Evolutionary conservation across 805 yeast genomes (phyloP), one percentile per base, ranked within the genome.

Genomic region (Wickerhamomyces strasburgensis): DNA sequence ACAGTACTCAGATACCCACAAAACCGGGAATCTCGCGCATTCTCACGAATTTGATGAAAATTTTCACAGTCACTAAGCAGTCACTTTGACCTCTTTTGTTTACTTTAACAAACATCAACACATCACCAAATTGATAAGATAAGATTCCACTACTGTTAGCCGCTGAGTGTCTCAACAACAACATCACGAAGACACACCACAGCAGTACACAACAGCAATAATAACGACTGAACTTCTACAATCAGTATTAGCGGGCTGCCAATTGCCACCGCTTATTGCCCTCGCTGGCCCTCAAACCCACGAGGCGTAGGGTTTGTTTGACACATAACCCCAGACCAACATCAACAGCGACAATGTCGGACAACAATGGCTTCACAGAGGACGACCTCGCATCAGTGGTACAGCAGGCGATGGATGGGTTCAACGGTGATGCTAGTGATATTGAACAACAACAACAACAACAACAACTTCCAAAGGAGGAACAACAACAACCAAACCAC

Each of bases 351-450:
- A 26, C 18, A 29, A 39, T 24, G 35, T 24, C 29, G 37, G 34
- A 7, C n/a, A 30, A 27, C 6, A 18, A 29, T 13, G 38, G 16
- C 25, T 39, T 44, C 40, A 38, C 37, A 13, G 67, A 59, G 28
- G 58, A 49, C 19, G 67, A 62, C 42, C 41, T 65, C 19, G 68
- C 61, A 15, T 58, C 62, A 15, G 65, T 61, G 14, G 70, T 64
- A 4, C 62, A 65, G 14, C 62, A 56, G 43, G 71, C 71, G 3
- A 63, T 65, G 57, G 43, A 43, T 6, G 49, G 56, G 7, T 34
- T 51, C 6, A 46, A 39, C 8, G 40, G 39, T 13, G 44, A 40
- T 17, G 29, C 36, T 13, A 17, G 27, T 16, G 32, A 19, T 29
- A 26, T 14, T n/a, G 31, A 31, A 31, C 19, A 31, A 11, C 37